Conservation (phyloP, 345 rosid genomes). For the Diplotaxis tenuifolia region DNA sequence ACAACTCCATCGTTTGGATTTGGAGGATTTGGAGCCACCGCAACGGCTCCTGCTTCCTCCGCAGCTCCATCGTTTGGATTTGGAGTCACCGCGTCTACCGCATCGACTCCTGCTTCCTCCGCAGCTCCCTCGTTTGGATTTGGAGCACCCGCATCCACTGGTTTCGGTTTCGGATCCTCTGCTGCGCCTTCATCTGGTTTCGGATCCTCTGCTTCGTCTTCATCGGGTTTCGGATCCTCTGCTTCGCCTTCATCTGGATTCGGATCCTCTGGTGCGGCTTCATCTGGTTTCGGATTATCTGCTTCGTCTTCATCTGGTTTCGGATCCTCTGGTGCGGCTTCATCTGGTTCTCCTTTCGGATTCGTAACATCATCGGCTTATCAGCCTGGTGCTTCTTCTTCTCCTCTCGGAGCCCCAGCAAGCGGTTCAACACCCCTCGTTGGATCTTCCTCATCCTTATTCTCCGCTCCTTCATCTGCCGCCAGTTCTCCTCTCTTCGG, state of each 20-base stretch:
- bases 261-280: too few species aligned
- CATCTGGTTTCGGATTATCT: too few species aligned
- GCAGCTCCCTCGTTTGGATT: neutral
- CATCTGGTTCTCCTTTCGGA: constrained; percentile 28
- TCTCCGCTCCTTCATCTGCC: constrained; percentile 18
- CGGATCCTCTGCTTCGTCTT: too few species aligned
- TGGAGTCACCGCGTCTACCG: neutral
- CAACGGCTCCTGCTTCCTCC: neutral
- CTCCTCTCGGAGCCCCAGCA: constrained; percentile 33
- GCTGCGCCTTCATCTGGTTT: constrained; percentile 22
- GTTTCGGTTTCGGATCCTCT: neutral
- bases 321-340: constrained; percentile 25
- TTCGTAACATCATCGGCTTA: constrained; percentile 30
- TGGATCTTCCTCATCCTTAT: constrained; percentile 32
- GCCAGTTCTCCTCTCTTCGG: constrained; percentile 38
- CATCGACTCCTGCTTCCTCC: neutral
- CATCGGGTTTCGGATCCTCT: too few species aligned
- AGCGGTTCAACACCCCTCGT: constrained; percentile 28
- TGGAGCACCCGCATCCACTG: neutral
- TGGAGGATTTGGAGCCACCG: neutral
- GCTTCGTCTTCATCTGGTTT: constrained; percentile 26
- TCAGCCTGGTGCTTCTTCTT: constrained; percentile 19
- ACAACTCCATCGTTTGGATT: neutral
- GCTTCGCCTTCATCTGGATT: too few species aligned
- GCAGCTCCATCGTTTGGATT: neutral